phyloP scores from a whole-genome alignment of 208 protist genomes.

The Borovskyia barvae region DNA sequence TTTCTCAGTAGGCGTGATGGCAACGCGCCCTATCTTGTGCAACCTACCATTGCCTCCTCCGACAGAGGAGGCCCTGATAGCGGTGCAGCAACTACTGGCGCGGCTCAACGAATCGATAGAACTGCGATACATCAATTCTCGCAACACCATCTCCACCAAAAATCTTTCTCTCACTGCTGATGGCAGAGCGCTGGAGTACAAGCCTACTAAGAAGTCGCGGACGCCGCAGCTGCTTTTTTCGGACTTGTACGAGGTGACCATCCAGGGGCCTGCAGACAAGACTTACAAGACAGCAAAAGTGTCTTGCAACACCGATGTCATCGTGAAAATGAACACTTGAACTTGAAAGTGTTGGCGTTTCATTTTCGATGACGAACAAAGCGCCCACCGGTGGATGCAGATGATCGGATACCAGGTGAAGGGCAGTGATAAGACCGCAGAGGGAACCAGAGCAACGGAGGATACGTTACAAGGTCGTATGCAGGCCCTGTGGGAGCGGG shows the following conservation, averaged over 20 bases:
- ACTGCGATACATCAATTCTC: conserved; percentile 19
- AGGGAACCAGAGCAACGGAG: conserved; percentile 2
- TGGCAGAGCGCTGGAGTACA: conserved; percentile 45
- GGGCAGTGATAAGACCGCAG: conserved; percentile 5
- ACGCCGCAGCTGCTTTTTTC: conserved; percentile 41
- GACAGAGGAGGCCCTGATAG: conserved; percentile 20
- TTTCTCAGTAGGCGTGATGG: neutral
- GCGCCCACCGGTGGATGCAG: conserved; percentile 32
- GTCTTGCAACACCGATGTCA: conserved; percentile 30
- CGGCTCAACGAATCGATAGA: conserved; percentile 7
- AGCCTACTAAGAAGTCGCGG: conserved; percentile 35
- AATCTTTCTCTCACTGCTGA: conserved; percentile 32
- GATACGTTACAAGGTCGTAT: conserved; percentile 33
- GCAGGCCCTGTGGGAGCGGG: conserved; percentile 40
- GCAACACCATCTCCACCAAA: conserved; percentile 14
- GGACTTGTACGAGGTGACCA: conserved; percentile 49
- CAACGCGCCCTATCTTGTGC: conserved; percentile 4
- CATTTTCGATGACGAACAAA: conserved; percentile 25
- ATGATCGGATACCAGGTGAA: conserved; percentile 36
- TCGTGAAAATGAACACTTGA: conserved; percentile 48
- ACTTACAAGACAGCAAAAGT: conserved; percentile 36
- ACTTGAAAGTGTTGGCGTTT: conserved; percentile 24
- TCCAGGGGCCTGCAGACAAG: conserved; percentile 34
- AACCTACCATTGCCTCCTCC: conserved; percentile 17
- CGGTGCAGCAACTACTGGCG: conserved; percentile 19